These are phyloP conservation scores for Gaeumannomyces sp. DNA, from an alignment of 2,329 filamentous ascomycete genomes.

Conservation along the genomic window DNA sequence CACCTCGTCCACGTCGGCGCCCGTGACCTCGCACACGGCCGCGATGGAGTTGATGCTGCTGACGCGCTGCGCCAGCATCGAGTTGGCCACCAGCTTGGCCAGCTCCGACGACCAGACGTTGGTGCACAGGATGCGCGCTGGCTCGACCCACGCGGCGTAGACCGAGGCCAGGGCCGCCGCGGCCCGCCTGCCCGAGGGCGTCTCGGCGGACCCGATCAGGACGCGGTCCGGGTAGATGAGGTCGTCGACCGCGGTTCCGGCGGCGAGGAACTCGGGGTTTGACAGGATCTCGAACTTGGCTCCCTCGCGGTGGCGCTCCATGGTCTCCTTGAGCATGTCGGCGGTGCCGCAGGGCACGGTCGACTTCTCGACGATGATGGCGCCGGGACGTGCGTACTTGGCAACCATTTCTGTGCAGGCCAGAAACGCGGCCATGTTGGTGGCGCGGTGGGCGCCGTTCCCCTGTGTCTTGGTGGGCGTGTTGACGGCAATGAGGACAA, in stretches of 20 bases:
- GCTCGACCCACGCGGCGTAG: conserved; percentile 66
- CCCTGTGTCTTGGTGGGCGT: conserved; percentile 71
- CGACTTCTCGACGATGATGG: conserved; percentile 76
- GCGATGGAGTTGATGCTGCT: conserved; percentile 76
- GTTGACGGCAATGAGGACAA: conserved; percentile 72
- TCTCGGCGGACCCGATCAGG: conserved; percentile 64
- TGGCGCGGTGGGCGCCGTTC: conserved; percentile 62
- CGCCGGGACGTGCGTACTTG: conserved; percentile 55
- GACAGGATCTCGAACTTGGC: conserved; percentile 69
- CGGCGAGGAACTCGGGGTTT: conserved; percentile 76
- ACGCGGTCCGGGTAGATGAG: conserved; percentile 66
- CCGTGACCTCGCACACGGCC: conserved; percentile 71
- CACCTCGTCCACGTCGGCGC: conserved; percentile 70
- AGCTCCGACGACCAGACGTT: conserved; percentile 75
- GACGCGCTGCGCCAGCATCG: conserved; percentile 74
- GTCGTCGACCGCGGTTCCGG: conserved; percentile 68
- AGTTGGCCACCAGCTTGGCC: conserved; percentile 72
- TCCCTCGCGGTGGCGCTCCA: conserved; percentile 53
- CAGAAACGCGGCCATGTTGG: conserved; percentile 68
- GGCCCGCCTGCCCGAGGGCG: conserved; percentile 52
- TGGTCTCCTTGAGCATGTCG: conserved; percentile 60
- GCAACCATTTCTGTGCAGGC: conserved; percentile 63
- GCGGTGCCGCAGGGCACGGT: conserved; percentile 74
- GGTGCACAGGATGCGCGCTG: conserved; percentile 60
- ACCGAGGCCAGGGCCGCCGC: conserved; percentile 58